phyloP scores from a whole-genome alignment of 306 rosid genomes.

The Senna tora region DNA sequence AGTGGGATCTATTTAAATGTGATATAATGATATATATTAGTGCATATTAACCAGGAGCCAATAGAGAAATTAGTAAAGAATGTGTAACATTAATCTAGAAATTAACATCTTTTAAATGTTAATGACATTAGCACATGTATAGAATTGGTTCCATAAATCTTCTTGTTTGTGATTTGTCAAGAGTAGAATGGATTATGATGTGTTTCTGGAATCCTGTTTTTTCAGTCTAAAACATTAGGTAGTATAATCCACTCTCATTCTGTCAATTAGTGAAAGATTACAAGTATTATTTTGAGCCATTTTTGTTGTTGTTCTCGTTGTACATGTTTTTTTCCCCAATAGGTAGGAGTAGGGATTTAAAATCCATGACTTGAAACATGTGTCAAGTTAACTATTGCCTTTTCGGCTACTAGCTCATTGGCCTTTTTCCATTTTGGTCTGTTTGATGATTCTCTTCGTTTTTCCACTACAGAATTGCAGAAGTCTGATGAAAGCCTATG shows the following conservation, averaged over 20 bases:
- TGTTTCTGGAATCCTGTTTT: conserved; percentile 1
- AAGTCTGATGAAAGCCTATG: conserved; percentile 79
- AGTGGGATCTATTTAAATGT: conserved; percentile 8
- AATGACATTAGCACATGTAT: not conserved
- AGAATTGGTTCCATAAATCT: not conserved
- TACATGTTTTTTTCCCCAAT: not conserved
- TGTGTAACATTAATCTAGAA: conserved; percentile 1
- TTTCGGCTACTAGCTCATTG: not conserved
- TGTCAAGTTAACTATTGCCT: not conserved
- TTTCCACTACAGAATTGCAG: conserved; percentile 70
- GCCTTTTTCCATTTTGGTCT: conserved; percentile 2
- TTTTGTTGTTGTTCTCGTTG: conserved; percentile 14
- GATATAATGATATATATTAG: conserved; percentile 18
- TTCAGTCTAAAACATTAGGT: conserved; percentile 19
- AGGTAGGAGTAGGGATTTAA: not conserved
- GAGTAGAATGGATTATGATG: conserved; percentile 3
- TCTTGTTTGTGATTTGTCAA: not conserved
- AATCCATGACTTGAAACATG: conserved; percentile 3
- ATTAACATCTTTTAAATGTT: conserved; percentile 15
- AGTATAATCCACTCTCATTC: not conserved
- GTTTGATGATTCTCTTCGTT: conserved; percentile 33
- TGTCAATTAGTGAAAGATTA: not conserved
- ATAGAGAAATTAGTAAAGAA: conserved; percentile 20
- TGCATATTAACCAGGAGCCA: conserved; percentile 3
- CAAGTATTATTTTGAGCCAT: not conserved